Conservation (phyloP, 768 basidiomycete genomes). For the Pleurotus salmoneostramineus region DNA sequence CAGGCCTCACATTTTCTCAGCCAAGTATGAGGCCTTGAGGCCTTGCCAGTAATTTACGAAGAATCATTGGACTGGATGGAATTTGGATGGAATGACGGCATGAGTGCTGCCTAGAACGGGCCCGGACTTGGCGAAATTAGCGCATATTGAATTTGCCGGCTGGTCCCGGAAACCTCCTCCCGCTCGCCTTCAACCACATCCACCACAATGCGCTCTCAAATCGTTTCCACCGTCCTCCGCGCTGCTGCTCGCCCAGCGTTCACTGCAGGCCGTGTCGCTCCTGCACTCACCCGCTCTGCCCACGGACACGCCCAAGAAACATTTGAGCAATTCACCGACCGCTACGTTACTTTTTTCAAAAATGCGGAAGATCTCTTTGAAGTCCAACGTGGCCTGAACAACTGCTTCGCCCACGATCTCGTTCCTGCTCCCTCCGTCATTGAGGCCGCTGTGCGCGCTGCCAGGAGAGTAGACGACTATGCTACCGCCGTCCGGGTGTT, state of each 20-base stretch:
- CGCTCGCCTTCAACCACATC: slow-evolving; percentile 9
- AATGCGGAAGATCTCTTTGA: slow-evolving; percentile 95
- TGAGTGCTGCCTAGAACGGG: neutral
- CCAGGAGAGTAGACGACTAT: slow-evolving; percentile 93
- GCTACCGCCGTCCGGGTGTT: slow-evolving; percentile 95
- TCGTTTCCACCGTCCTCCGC: slow-evolving; percentile 62
- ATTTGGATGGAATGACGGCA: neutral
- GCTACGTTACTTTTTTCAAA: slow-evolving; percentile 93
- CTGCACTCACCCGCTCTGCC: slow-evolving; percentile 42
- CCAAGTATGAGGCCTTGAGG: no score
- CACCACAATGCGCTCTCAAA: slow-evolving; percentile 51
- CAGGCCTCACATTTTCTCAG: no score
- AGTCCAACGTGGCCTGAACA: slow-evolving; percentile 98
- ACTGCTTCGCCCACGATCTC: slow-evolving; percentile 98
- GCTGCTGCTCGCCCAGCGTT: slow-evolving; percentile 47
- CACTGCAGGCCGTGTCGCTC: slow-evolving; percentile 23
- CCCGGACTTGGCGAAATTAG: neutral
- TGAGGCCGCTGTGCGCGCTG: slow-evolving; percentile 84
- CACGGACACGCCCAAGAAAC: slow-evolving; percentile 80
- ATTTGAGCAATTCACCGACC: slow-evolving; percentile 91
- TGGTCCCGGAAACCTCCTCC: neutral
- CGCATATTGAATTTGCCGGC: slow-evolving; percentile 1
- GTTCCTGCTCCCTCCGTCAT: slow-evolving; percentile 82
- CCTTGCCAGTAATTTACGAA: neutral
- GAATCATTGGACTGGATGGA: neutral